Conservation (phyloP, 768 basidiomycete genomes). For the Heimioporus sp. region DNA sequence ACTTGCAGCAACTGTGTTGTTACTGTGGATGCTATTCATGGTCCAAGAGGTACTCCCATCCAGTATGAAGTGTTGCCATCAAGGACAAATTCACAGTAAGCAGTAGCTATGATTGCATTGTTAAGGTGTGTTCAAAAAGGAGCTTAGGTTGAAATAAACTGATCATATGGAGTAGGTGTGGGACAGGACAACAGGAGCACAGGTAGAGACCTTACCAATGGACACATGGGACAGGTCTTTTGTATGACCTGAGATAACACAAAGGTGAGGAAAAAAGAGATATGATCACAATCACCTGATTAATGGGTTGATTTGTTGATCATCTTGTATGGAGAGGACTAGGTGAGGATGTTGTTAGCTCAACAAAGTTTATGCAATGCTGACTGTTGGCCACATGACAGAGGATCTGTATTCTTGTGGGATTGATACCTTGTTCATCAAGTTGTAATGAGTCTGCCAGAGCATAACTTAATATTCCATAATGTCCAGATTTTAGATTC, state of each 20-base stretch:
- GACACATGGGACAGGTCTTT: constrained; percentile 81
- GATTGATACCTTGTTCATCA: constrained; percentile 66
- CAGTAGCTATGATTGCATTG: constrained; percentile 82
- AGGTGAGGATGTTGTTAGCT: constrained; percentile 44
- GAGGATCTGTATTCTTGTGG: constrained; percentile 72
- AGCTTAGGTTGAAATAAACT: background rate
- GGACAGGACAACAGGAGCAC: constrained; percentile 70
- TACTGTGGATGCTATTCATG: constrained; percentile 17
- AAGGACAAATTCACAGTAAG: constrained; percentile 73
- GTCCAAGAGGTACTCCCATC: constrained; percentile 54
- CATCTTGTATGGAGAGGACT: constrained; percentile 85
- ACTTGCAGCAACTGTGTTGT: constrained; percentile 47
- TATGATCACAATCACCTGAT: background rate
- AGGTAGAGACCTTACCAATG: constrained; percentile 71
- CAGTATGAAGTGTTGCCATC: constrained; percentile 76
- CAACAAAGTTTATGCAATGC: background rate
- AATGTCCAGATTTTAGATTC: background rate
- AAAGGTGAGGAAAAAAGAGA: constrained; percentile 51
- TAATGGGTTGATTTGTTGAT: constrained; percentile 45
- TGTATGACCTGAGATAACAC: constrained; percentile 78
- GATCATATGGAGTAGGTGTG: constrained; percentile 54
- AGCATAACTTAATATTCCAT: constrained; percentile 19
- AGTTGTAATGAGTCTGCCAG: constrained; percentile 31
- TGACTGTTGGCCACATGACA: constrained; percentile 27
- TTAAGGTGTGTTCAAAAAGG: constrained; percentile 54